A percentile compares a stretch with the other conserved stretches of the same genome.
These are phyloP conservation scores for Lolium perenne DNA, from an alignment of 176 grass and related monocot genomes.

Conservation along the genomic window DNA sequence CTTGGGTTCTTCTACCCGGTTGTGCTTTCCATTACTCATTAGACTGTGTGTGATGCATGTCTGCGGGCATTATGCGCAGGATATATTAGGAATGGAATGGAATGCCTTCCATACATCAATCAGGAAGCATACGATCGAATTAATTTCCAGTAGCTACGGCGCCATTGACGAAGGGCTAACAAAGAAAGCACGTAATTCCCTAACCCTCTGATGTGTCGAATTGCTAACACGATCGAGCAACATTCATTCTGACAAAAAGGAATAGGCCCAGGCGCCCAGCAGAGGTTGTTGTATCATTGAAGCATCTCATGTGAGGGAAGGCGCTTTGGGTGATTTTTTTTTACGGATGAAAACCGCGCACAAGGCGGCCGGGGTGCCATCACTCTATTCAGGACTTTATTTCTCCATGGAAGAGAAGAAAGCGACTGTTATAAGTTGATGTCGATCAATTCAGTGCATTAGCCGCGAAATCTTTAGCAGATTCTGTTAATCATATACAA, in stretches of 20 bases:
- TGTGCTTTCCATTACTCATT: neutral
- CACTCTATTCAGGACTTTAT: neutral
- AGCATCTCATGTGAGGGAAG: neutral
- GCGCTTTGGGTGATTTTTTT: neutral
- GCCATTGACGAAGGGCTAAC: neutral
- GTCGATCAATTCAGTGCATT: neutral
- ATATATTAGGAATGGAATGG: neutral
- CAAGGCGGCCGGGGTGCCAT: neutral
- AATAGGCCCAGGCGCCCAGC: neutral
- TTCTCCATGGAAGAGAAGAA: neutral
- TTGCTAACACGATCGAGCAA: neutral
- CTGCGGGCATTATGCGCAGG: too few species aligned
- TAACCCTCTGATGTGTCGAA: neutral
- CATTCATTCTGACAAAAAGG: slow-evolving; percentile 2
- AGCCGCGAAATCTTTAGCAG: neutral
- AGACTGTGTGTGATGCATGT: neutral
- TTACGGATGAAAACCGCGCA: neutral
- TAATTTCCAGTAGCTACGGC: slow-evolving; percentile 6
- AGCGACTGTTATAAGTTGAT: neutral
- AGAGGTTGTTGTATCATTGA: neutral
- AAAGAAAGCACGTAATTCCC: neutral
- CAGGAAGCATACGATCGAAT: neutral
- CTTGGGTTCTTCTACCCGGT: neutral
- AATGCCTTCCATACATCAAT: neutral
- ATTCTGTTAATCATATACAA: neutral